Evolutionary conservation across 2,329 filamentous ascomycete species (phyloP).

Genomic region (Trichoderma brevicompactum): DNA sequence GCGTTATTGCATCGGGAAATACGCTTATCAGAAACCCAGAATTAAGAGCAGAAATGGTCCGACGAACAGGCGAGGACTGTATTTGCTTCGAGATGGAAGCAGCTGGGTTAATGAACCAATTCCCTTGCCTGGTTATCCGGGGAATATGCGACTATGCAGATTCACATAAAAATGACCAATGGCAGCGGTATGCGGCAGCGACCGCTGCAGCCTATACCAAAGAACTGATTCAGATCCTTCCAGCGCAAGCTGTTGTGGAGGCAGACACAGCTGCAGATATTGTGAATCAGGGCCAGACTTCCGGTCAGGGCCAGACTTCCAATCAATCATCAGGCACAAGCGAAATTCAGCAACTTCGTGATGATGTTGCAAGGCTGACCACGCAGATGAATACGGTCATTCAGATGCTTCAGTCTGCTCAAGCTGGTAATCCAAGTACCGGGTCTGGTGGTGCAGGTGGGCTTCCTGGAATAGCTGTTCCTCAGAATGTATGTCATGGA

Average conservation of each 20-base stretch:
- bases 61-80: constrained; percentile 13
- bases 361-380: neutral
- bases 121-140: constrained; percentile 41
- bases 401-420: neutral
- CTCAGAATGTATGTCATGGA: no score
- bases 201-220: constrained; percentile 39
- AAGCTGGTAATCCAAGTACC: neutral
- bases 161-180: constrained; percentile 44
- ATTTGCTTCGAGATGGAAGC: constrained; percentile 33
- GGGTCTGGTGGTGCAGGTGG: neutral
- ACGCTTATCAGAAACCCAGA: constrained; percentile 41
- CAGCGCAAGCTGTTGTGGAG: neutral
- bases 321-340: neutral
- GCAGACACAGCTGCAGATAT: neutral
- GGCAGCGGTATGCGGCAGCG: constrained; percentile 43
- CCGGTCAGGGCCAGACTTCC: neutral
- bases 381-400: neutral
- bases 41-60: constrained; percentile 38
- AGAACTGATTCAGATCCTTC: constrained; percentile 26
- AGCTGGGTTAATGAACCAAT: neutral
- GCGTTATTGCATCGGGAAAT: constrained; percentile 39
- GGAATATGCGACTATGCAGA: constrained; percentile 47
- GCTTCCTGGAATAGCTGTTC: neutral
- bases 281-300: neutral
- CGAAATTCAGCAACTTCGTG: neutral